phyloP scores from a whole-genome alignment of 495 filamentous ascomycete species.

The Aspergillus affinis region DNA sequence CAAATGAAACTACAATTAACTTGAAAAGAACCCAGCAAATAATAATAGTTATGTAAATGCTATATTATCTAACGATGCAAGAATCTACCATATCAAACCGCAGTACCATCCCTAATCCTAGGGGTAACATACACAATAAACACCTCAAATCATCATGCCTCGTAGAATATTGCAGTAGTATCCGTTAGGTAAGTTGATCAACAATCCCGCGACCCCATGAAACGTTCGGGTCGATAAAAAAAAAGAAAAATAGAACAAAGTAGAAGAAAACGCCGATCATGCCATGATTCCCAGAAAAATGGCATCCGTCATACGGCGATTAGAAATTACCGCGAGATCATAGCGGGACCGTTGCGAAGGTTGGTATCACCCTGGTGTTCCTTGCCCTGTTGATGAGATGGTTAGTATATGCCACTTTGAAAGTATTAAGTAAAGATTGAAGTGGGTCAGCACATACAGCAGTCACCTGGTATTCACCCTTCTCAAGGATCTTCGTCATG shows the following conservation, averaged over 20 bases:
- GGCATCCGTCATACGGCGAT: neutral
- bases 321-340: conserved; percentile 6
- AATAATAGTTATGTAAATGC: neutral
- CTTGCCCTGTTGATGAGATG: conserved; percentile 21
- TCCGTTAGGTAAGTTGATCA: neutral
- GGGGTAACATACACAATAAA: neutral
- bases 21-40: neutral
- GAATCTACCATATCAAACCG: neutral
- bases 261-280: neutral
- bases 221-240: neutral
- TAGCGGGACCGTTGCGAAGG: conserved; percentile 27
- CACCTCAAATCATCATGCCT: neutral
- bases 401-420: conserved; percentile 1
- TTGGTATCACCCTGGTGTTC: conserved; percentile 38
- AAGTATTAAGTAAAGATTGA: neutral
- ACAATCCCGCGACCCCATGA: neutral
- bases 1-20: too few relatives aligned
- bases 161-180: neutral
- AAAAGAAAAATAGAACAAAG: neutral
- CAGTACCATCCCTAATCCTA: neutral
- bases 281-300: neutral
- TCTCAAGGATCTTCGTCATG: conserved; percentile 75
- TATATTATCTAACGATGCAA: neutral
- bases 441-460: conserved; percentile 52
- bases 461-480: conserved; percentile 65